Conservation (phyloP, 2,329 filamentous ascomycete genomes). For the Mycosphaerella sp. region DNA sequence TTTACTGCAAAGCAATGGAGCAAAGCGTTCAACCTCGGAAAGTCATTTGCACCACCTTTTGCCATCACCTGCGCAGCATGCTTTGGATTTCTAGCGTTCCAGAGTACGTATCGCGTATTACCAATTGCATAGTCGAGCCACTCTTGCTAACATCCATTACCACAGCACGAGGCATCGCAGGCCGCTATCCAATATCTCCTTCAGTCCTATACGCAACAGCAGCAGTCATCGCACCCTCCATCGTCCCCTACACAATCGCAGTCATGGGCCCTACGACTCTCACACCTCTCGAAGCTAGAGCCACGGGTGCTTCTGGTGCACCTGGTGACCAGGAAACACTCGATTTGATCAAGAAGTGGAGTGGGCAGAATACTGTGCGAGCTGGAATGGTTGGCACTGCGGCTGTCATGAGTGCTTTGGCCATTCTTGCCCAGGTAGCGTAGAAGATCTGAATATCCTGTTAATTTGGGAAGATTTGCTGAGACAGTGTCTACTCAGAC, state of each 20-base stretch:
- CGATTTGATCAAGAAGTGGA: slow-evolving; percentile 24
- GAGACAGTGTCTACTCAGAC: background rate
- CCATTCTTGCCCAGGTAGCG: slow-evolving; percentile 14
- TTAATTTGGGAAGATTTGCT: background rate
- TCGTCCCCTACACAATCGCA: slow-evolving; percentile 26
- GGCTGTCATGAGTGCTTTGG: slow-evolving; percentile 18
- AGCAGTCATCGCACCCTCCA: slow-evolving; percentile 18
- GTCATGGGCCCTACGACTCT: slow-evolving; percentile 21
- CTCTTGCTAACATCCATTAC: background rate
- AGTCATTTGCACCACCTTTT: slow-evolving; percentile 16
- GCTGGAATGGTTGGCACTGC: slow-evolving; percentile 16
- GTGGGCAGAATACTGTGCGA: slow-evolving; percentile 20
- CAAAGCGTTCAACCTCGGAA: slow-evolving; percentile 21
- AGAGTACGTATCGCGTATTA: slow-evolving; percentile 11
- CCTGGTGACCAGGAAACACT: slow-evolving; percentile 21
- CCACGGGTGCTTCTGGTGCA: slow-evolving; percentile 10
- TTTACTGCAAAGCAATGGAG: slow-evolving; percentile 25
- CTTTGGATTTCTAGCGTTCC: slow-evolving; percentile 21
- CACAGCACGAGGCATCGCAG: slow-evolving; percentile 9
- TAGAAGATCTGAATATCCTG: background rate
- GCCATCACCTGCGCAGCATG: slow-evolving; percentile 18
- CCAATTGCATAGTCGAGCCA: background rate
- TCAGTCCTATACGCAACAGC: slow-evolving; percentile 23
- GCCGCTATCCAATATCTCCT: slow-evolving; percentile 13
- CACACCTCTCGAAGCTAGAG: slow-evolving; percentile 18